These are phyloP conservation scores for Candida pseudoglaebosa DNA, from an alignment of 805 yeast species.

Conservation along the genomic window DNA sequence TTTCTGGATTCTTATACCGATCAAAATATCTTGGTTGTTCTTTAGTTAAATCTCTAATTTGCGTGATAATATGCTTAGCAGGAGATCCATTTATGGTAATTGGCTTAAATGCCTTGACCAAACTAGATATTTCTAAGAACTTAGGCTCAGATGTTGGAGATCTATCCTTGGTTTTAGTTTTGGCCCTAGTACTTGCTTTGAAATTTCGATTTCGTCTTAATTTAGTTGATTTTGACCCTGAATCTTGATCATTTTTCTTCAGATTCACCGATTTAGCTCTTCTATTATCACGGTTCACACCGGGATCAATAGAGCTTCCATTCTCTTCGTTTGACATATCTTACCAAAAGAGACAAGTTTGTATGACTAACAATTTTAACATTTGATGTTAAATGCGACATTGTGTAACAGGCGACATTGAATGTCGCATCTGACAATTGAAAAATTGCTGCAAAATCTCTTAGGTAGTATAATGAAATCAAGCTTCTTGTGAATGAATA, in stretches of 20 bases:
- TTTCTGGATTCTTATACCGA: slow-evolving; percentile 8
- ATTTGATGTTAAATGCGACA: too few species aligned
- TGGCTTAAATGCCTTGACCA: slow-evolving; percentile 27
- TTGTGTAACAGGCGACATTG: too few species aligned
- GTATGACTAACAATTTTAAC: slow-evolving; percentile 1
- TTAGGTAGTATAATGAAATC: too few species aligned
- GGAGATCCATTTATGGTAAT: slow-evolving; percentile 35
- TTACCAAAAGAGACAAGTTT: neutral
- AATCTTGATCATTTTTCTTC: neutral
- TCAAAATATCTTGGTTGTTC: slow-evolving; percentile 9
- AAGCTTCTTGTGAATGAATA: neutral
- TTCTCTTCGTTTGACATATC: neutral
- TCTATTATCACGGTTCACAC: neutral
- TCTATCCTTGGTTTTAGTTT: slow-evolving; percentile 4
- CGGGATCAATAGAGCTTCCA: neutral
- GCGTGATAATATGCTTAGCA: slow-evolving; percentile 6
- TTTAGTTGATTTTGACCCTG: neutral
- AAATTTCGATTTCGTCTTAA: neutral
- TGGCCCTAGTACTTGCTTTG: neutral
- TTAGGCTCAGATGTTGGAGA: slow-evolving; percentile 18
- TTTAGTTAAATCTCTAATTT: slow-evolving; percentile 7
- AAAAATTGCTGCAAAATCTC: too few species aligned
- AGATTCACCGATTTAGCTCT: neutral
- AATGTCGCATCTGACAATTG: too few species aligned
- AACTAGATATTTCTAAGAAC: slow-evolving; percentile 29